Percentiles rank a stretch among this genome's conserved stretches.
These are phyloP conservation scores for Diaporthe aspalathi DNA, from an alignment of 2,329 filamentous ascomycete species.

Conservation along the genomic window DNA sequence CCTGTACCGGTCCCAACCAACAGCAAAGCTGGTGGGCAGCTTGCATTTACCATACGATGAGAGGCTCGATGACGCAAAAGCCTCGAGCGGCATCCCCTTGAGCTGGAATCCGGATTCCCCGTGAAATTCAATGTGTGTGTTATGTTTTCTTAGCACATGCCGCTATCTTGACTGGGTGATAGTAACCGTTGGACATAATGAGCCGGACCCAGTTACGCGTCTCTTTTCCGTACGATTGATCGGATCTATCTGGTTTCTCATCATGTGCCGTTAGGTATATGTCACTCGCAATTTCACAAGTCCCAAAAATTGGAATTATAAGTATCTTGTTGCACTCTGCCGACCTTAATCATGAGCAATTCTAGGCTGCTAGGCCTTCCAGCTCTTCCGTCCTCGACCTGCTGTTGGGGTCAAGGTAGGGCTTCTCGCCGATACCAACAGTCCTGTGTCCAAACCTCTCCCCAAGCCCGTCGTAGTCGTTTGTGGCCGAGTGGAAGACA, in stretches of 20 bases:
- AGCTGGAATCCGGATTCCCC: neutral
- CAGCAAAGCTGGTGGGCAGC: neutral
- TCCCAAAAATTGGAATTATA: neutral
- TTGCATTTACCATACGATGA: neutral
- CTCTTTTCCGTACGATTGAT: neutral
- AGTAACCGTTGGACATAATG: neutral
- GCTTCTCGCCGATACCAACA: constrained; percentile 39
- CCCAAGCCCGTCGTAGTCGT: constrained; percentile 36
- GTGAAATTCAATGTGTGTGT: neutral
- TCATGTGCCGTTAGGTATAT: no score
- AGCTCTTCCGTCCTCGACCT: constrained; percentile 33
- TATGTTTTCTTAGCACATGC: no score
- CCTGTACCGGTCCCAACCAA: neutral
- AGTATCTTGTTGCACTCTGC: no score
- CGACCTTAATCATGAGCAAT: neutral
- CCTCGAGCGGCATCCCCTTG: constrained; percentile 4
- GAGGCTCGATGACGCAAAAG: neutral
- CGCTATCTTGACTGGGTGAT: neutral
- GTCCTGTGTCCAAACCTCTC: constrained; percentile 37
- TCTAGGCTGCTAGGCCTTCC: neutral
- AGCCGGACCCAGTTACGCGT: neutral
- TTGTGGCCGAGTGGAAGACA: constrained; percentile 38
- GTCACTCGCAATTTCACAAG: neutral
- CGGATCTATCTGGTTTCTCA: neutral
- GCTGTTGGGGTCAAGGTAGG: constrained; percentile 37